Evolutionary conservation across 192 early-diverging fungal species (phyloP), one percentile per base, ranked within the genome.

Genomic region (Backusella mclennaniae): DNA sequence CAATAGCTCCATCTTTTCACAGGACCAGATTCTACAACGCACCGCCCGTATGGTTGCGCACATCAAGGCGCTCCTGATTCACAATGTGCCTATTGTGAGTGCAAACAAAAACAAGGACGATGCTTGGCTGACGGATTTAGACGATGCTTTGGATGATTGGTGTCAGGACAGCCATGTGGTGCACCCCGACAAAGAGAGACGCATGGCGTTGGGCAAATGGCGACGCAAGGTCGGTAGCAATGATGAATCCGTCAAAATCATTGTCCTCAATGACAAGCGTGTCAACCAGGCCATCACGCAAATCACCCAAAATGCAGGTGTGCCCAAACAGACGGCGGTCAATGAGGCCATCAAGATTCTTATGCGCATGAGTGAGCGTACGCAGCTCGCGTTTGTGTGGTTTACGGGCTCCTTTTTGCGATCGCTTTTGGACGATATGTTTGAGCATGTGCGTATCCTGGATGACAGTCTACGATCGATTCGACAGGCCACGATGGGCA

Each of bases 211-310:
- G n/a, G 82, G 82, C 0, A 80, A 77, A 59, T 83, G 82, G 82
- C 74, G 76, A 44, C 41, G 53, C 29, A 83, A 80, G 15, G 73
- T 83, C 4, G 78, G 82, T 15, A 79, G 76, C 36, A 83, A 79
- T 42, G 82, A 83, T 75, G 82, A 83, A 42, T 73, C 78, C 4
- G 79, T 80, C 59, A 79, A 77, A 35, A 76, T 80, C 0, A 73
- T 83, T n/a, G 78, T 83, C 21, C 69, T 80, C 23, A 83, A 83
- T 49, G 82, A 83, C 36, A 83, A 79, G 35, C 70, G 82, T 8
- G 82, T 83, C 23, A 73, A 77, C 15, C 29, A 42, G 19, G 80
- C 75, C 26, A 77, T 81, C 9, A 66, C 67, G 1, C 75, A 81
- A 36, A 83, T 83, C 14, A 75, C 75, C 0, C 73, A 79, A 59